Base-by-base conservation (phyloP, 192 early-diverging fungal genomes). In the Umbelopsis vinacea region DNA sequence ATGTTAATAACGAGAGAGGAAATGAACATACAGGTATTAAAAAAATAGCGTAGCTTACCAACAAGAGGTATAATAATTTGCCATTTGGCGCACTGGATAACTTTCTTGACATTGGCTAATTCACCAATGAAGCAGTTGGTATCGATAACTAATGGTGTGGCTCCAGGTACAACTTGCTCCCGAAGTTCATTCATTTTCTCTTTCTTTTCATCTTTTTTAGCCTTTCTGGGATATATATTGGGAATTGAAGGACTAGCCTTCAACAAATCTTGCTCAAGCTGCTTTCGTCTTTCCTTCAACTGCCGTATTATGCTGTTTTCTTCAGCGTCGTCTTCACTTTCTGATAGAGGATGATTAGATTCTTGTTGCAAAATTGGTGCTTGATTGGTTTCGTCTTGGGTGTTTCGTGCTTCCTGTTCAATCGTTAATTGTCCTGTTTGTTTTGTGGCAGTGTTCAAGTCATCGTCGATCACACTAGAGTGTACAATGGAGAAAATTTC, bases 41-140 rank as follows among this genome's bases (percentile, higher is more conserved):
- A 35, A 10, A 21, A 17, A 1, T 7, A 68, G 22, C 35, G 4
- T 67, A 26, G 67, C 52, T 81, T 74, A 84, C 82, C 82, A 46
- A 82, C 85, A 66, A 86, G 66, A 17, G 87, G 87, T 15, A 88
- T 77, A 15, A 88, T 74, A 29, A 88, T 79, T 7, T 74, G 69
- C 85, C 85, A 88, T 67, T 81, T 79, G 35, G 77, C 78, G 45
- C 72, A 74, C 15, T 71, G 22, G 38, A 88, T 76, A 6, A 88
- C 15, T 38, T 79, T 80, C 29, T 79, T 78, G 7, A 88, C 73
- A 22, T 69, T 46, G 6, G 78, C 77, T 70, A 86, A 70, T 52
- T 88, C 82, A 10, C 81, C 82, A 35, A 88, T 80, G 57, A 88
- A 74, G 52, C 85, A 88, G 73, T 88, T 88, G 21, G 87, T 88